Base-by-base conservation (phyloP, 306 rosid genomes). In the Boehmeria nivea region DNA sequence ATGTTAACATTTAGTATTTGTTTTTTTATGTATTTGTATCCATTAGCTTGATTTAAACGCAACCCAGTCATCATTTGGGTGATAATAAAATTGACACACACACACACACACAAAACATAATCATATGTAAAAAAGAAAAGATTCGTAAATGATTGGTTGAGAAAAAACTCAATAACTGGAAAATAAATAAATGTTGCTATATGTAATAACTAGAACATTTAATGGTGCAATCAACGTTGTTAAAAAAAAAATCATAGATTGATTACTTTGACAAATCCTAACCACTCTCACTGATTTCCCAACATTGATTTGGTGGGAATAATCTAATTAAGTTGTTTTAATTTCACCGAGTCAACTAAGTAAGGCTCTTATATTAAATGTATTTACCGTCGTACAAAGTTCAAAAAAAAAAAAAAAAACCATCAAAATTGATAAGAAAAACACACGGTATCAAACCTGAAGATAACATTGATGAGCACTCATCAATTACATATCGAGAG, bases 41-140 rank as follows among this genome's bases (percentile, higher is more conserved):
- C 50, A 40, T 38, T 74, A 51, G 45, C 86, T 75, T 85, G 67
- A 47, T 53, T 67, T 67, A 44, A 69, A 85, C 84, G 89, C 81
- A 53, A 69, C 67, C 52, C 14, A 66, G 33, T 58, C 71, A 77
- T 82, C 75, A 79, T 82, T 72, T 54, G 37, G 34, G 37, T 48
- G 25, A 66, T 46, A 52, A 58, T 58, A n/a, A n/a, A n/a, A n/a
- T n/a, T n/a, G n/a, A n/a, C 69, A 45, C 59, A 63, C 28, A 33
- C 40, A 36, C 47, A 57, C 26, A 39, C 49, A 68, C 12, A 40
- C 31, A 56, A 43, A 52, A 28, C 59, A 78, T 11, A 6, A 6
- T 40, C n/a, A 6, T 40, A 2, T 40, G 8, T 40, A 10, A 11
- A 10, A 18, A 33, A 3, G 5, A 22, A 39, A 21, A 53, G 43